These are phyloP conservation scores for Hippophae tibetana DNA, from an alignment of 306 rosid genomes.

Conservation along the genomic window DNA sequence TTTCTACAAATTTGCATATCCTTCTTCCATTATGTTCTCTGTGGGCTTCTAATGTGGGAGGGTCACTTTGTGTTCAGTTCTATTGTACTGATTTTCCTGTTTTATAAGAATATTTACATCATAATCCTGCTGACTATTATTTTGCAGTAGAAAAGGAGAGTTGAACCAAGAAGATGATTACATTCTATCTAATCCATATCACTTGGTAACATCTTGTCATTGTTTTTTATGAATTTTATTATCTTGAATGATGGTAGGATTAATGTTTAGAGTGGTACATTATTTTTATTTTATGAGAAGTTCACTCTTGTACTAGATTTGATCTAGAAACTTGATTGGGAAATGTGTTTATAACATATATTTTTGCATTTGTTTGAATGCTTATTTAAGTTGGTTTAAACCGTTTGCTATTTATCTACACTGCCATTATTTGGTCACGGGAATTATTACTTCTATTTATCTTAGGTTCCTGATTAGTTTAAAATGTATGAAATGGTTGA, in stretches of 20 bases:
- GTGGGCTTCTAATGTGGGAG: neutral
- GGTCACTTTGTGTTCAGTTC: neutral
- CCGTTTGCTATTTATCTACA: neutral
- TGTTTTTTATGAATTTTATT: slow-evolving; percentile 2
- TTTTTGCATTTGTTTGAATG: neutral
- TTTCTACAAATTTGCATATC: neutral
- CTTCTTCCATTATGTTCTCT: neutral
- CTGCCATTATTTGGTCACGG: no score
- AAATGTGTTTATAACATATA: neutral
- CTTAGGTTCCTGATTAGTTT: no score
- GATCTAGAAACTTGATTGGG: neutral
- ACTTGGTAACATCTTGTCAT: slow-evolving; percentile 52
- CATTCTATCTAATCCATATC: slow-evolving; percentile 88
- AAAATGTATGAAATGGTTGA: no score
- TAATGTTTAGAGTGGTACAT: neutral
- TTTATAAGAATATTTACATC: neutral
- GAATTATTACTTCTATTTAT: no score
- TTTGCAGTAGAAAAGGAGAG: slow-evolving; percentile 81
- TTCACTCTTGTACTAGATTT: neutral
- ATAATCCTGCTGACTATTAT: slow-evolving; percentile 10
- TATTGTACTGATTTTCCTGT: slow-evolving; percentile 10
- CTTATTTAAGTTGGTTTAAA: neutral
- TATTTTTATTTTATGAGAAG: neutral
- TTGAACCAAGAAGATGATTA: slow-evolving; percentile 70
- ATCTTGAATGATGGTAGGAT: neutral